Evolutionary conservation across 768 basidiomycete genomes (phyloP), one percentile per base, ranked within the genome.

Genomic region (Multifurca ochricompacta): DNA sequence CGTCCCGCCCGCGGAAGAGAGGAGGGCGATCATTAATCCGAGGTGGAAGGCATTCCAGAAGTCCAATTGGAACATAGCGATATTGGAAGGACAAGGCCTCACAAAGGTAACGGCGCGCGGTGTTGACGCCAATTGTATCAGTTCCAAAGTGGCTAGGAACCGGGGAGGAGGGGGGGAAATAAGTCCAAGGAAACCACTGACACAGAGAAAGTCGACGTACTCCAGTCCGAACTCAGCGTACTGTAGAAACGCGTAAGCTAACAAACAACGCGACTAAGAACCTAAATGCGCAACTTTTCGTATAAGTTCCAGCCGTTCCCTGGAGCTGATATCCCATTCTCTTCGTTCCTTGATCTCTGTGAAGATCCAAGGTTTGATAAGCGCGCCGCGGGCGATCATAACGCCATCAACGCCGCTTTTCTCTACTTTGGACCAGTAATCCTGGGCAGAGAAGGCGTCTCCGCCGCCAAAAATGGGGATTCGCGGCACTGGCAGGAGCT

Each of bases 401-500:
- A 97, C 76, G 5, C 94, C 93, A 65, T 97, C 94, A 0, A 96
- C 92, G 4, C 91, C 91, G 25, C 79, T 82, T n/a, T 72, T 67
- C 40, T 91, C 82, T 28, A 93, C 77, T 41, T 80, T 80, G 14
- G 78, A 69, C 80, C 87, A 88, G 67, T 94, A 94, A 54, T 80
- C 85, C 54, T 86, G 74, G 5, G 88, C 81, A 3, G 92, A 94
- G 73, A 88, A 99, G 60, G 87, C 89, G 66, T 99, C 96, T 0
- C 96, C 96, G 25, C 92, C 92, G 7, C 96, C 96, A 59, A 97
- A 95, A 41, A 99, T 93, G 0, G 94, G 94, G n/a, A 97, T 76
- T 0, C 87, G 79, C 0, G 83, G 76, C 13, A 94, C 87, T 89
- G 59, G 23, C n/a, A 3, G n/a, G 31, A 30, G 42, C n/a, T 6